Percentiles rank a stretch among this genome's conserved stretches.
Evolutionary conservation across 2,329 filamentous ascomycete genomes (phyloP).

Genomic region (Aspergillus ibericus): DNA sequence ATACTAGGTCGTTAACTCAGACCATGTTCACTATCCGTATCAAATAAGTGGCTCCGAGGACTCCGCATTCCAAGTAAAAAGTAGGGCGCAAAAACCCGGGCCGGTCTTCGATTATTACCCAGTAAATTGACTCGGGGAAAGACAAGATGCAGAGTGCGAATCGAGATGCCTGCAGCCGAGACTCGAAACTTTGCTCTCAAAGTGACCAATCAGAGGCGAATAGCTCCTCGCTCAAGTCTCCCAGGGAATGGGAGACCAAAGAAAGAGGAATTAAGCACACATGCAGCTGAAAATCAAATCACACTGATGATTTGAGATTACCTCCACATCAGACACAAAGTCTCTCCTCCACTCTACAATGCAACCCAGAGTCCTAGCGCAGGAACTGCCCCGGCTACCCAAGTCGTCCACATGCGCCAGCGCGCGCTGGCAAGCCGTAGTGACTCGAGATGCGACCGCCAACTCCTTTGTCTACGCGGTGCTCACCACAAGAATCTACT

Average conservation of each 20-base stretch:
- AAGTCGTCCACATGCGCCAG: conserved; percentile 16
- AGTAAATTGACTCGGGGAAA: not conserved
- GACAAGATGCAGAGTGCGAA: not conserved
- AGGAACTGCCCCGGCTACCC: conserved; percentile 26
- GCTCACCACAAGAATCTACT: conserved; percentile 58
- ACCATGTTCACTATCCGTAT: no score
- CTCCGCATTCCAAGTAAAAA: no score
- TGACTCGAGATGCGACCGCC: conserved; percentile 45
- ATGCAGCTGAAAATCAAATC: no score
- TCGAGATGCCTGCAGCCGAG: not conserved
- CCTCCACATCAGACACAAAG: not conserved
- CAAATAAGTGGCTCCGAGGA: no score
- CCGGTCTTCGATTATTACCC: not conserved
- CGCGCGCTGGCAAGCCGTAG: conserved; percentile 47
- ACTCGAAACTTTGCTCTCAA: conserved; percentile 27
- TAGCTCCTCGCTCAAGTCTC: not conserved
- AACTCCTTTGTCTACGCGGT: conserved; percentile 58
- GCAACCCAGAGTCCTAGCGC: conserved; percentile 11
- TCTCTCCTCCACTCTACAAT: not conserved
- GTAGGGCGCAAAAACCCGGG: not conserved
- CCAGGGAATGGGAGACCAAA: no score
- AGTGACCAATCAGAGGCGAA: conserved; percentile 35
- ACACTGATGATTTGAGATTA: no score
- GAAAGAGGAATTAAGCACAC: no score
- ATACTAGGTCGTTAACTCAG: no score